A percentile compares a stretch with the other conserved stretches of the same genome.
Conservation (phyloP, 176 grass and related monocot species). For the Elymus sibiricus region DNA sequence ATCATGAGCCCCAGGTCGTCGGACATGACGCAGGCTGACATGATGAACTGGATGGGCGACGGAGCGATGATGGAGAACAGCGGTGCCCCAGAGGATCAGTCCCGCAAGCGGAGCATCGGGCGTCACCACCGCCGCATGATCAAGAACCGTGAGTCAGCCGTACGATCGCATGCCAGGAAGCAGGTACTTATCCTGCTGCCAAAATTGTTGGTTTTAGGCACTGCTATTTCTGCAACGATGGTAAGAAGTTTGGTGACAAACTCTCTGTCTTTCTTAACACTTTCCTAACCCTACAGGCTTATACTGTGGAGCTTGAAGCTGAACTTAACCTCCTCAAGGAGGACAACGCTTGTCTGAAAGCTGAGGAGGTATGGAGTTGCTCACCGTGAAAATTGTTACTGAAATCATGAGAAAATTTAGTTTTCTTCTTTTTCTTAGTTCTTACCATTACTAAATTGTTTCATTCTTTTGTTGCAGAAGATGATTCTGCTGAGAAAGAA, state of each 20-base stretch:
- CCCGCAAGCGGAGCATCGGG: constrained; percentile 63
- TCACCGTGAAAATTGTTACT: too few relatives aligned
- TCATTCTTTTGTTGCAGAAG: constrained; percentile 37
- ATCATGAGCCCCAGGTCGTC: constrained; percentile 48
- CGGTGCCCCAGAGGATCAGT: constrained; percentile 19
- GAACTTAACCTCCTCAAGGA: constrained; percentile 83
- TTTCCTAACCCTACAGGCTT: constrained; percentile 42
- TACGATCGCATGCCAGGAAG: constrained; percentile 71
- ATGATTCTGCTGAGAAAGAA: constrained; percentile 40
- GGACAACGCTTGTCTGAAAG: constrained; percentile 75
- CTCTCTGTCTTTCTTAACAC: too few relatives aligned
- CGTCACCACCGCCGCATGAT: constrained; percentile 86
- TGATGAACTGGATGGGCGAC: constrained; percentile 39
- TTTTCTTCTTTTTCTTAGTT: not conserved
- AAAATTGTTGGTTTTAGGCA: not conserved
- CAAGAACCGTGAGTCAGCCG: constrained; percentile 84
- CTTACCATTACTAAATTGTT: not conserved
- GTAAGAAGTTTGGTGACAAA: not conserved
- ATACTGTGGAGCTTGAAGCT: constrained; percentile 85
- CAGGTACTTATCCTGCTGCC: constrained; percentile 36
- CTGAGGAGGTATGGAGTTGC: constrained; percentile 49
- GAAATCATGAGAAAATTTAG: not conserved
- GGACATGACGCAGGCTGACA: too few relatives aligned
- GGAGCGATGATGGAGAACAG: constrained; percentile 17
- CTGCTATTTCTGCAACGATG: not conserved